phyloP scores from a whole-genome alignment of 2,329 filamentous ascomycete species.

The Fusarium oligoseptatum region DNA sequence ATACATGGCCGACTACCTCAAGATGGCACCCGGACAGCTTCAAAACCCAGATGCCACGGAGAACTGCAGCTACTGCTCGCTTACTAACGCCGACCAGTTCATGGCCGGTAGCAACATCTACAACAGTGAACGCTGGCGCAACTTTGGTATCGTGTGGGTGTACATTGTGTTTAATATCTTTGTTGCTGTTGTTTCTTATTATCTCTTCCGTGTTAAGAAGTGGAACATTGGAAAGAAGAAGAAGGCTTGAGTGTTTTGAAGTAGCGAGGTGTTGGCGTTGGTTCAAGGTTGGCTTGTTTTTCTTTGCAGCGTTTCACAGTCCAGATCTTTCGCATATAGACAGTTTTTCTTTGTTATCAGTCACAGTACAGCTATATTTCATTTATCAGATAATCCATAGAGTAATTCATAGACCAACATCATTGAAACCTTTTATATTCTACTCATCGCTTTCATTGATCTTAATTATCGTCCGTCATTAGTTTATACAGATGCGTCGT shows the following conservation, averaged over 20 bases:
- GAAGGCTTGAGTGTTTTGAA: constrained; percentile 11
- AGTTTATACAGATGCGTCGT: not conserved
- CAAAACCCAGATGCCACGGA: constrained; percentile 30
- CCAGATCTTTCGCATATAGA: not conserved
- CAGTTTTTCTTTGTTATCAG: not conserved
- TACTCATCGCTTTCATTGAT: not conserved
- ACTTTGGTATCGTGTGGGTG: constrained; percentile 35
- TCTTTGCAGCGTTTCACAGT: not conserved
- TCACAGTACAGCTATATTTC: not conserved
- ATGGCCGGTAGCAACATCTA: constrained; percentile 32
- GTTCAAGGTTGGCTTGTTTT: not conserved
- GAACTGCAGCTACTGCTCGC: constrained; percentile 27
- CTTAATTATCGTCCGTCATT: not conserved
- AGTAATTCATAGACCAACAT: not conserved
- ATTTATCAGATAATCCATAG: not conserved
- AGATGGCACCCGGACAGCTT: constrained; percentile 45
- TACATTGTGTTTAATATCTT: constrained; percentile 36
- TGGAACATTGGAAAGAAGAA: constrained; percentile 38
- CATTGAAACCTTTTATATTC: not conserved
- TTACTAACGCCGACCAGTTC: constrained; percentile 29
- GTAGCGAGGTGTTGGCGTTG: not conserved
- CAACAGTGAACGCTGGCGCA: constrained; percentile 33
- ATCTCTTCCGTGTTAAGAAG: constrained; percentile 38
- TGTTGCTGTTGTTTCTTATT: constrained; percentile 28
- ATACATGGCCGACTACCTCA: constrained; percentile 70